Evolutionary conservation across 2,329 filamentous ascomycete genomes (phyloP), one percentile per base, ranked within the genome.

Genomic region (Coniochaeta sp.): DNA sequence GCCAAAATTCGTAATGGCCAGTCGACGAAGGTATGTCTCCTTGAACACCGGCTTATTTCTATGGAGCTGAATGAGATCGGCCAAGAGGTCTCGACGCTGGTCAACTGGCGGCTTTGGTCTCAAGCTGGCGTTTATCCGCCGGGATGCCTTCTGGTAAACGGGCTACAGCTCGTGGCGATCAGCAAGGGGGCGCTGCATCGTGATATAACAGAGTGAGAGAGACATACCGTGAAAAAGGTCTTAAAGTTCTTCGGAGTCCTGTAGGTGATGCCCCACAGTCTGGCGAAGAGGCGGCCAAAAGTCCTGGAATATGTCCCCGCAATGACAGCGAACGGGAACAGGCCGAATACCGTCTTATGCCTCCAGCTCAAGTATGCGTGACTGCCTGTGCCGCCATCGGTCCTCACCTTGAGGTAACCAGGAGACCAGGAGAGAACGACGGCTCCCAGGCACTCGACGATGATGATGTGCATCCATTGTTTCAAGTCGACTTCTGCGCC

Each of bases 381-480:
- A 7, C 65, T 65, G n/a, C 80, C 76, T 0, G 80, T 78, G 0
- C 75, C 75, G 60, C 75, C 74, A 57, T 83, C 81, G 0, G 77
- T 76, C 4, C 71, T 72, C 24, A 70, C 69, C 9, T 71, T 71
- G 10, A 82, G 67, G 64, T 81, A 75, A 0, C 77, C 75, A 0
- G 81, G 81, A 0, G 80, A 81, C 81, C 81, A 83, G 0, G 78
- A 79, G 1, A 83, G 68, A 0, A 82, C 79, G 1, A 76, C 68
- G 0, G 79, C 79, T 0, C 78, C 76, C 2, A 83, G 75, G 24
- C 77, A 81, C 62, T 83, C 81, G 32, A 83, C 79, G 1, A 74
- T 76, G 19, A 81, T 71, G 60, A 83, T 82, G 67, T 83, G 81
- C 80, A 83, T 83, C 81, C 81, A 83, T 59, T 81, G 77, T 57